Evolutionary conservation across 306 rosid genomes (phyloP).

Genomic region (Quercus glauca): DNA sequence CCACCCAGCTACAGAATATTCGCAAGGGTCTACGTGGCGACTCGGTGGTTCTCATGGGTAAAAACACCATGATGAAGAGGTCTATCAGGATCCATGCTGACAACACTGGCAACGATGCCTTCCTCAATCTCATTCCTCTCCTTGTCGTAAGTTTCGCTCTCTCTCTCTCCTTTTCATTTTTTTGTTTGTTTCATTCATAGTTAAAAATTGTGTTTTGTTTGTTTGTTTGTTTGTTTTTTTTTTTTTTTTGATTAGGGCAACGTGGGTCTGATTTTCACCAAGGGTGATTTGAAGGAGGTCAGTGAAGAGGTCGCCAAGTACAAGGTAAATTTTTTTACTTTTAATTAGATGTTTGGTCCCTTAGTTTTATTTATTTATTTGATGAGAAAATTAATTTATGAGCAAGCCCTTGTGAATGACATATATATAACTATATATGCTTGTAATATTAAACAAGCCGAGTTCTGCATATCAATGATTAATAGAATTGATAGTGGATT

Average conservation of each 20-base stretch:
- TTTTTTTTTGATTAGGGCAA: conserved; percentile 51
- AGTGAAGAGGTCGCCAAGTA: conserved; percentile 90
- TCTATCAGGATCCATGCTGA: conserved; percentile 65
- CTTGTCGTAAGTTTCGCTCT: conserved; percentile 46
- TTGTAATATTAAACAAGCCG: no score
- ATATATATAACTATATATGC: no score
- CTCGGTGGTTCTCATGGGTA: conserved; percentile 85
- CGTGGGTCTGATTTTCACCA: conserved; percentile 83
- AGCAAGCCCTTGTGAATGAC: no score
- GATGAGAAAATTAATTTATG: no score
- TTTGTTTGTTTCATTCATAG: neutral
- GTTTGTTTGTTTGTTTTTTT: no score
- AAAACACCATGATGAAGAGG: conserved; percentile 99
- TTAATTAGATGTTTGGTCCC: no score
- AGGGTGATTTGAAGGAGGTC: conserved; percentile 93
- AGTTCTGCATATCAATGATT: no score
- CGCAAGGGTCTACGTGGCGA: conserved; percentile 83
- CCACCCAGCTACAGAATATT: conserved; percentile 82
- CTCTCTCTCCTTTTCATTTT: no score
- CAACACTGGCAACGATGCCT: conserved; percentile 60
- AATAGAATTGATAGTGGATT: no score
- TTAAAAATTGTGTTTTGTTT: neutral
- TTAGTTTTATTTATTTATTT: no score
- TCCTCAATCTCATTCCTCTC: conserved; percentile 75
- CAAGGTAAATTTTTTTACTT: conserved; percentile 45